Evolutionary conservation across 2,329 filamentous ascomycete genomes (phyloP), one percentile per base, ranked within the genome.

Genomic region (Metarhizium anisopliae): DNA sequence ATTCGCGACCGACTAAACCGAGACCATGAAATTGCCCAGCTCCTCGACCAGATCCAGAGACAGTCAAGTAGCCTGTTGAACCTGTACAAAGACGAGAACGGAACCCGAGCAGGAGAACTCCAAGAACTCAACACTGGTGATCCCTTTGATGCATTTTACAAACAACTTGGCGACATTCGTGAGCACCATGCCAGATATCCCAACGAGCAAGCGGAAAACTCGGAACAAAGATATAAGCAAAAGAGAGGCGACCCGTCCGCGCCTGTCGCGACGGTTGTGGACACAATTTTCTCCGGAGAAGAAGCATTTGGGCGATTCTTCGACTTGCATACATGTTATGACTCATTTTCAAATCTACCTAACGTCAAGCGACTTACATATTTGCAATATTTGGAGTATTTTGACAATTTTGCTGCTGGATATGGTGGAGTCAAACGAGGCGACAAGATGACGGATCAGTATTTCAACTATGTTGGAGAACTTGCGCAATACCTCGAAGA

Each of bases 251-350:
- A 84, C 47, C 85, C 87, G 60, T 82, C 84, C 52, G 83, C 87
- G 50, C 75, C 79, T 1, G 71, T 82, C 55, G 78, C 81, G 4
- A 83, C 82, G 47, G 83, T 92, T 53, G 86, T 96, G 51, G 93
- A 97, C 67, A 84, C 84, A 56, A 87, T 97, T 77, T 99, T 99
- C 71, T 95, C 91, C 0, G 94, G 94, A 59, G 95, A 99, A 72
- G 94, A 99, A 70, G 87, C 87, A 0, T 96, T 88, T 65, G 94
- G 94, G 47, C 87, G 90, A 63, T 99, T 90, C 72, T 89, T 99
- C 65, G 94, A 99, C 70, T 74, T 99, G 50, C 93, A 87, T 18
- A 81, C 78, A 43, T 82, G 85, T 62, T 92, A 97, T 71, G 93
- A 97, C 66, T 79, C 87, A 14, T 99, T 91, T 67, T 79, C 96